These are phyloP conservation scores for Tylopilus orsonianus DNA, from an alignment of 1,284 basidiomycete species.

Conservation along the genomic window DNA sequence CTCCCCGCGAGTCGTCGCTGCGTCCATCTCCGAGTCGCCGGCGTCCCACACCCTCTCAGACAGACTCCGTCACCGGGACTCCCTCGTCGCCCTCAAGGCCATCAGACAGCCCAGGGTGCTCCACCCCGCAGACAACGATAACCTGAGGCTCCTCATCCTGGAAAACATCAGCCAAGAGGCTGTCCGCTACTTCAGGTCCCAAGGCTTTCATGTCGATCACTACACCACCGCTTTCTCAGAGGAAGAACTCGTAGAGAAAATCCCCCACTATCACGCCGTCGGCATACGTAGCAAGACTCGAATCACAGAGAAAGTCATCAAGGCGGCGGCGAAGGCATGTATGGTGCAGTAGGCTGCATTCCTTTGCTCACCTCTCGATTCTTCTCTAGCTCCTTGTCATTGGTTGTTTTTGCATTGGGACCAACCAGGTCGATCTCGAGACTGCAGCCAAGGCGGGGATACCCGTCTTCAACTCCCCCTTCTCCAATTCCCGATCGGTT, in stretches of 20 bases:
- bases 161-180: slow-evolving; percentile 97
- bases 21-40: slow-evolving; percentile 54
- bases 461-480: slow-evolving; percentile 99
- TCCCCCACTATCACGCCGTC: slow-evolving; percentile 89
- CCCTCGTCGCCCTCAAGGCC: slow-evolving; percentile 19
- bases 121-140: slow-evolving; percentile 77
- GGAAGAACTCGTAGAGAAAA: slow-evolving; percentile 87
- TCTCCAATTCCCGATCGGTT: slow-evolving; percentile 99
- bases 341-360: slow-evolving; percentile 1
- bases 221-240: slow-evolving; percentile 85
- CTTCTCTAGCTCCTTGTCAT: slow-evolving; percentile 82
- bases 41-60: slow-evolving; percentile 42
- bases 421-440: slow-evolving; percentile 94
- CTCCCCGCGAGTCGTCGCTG: slow-evolving; percentile 40
- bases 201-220: slow-evolving; percentile 96
- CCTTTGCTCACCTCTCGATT: slow-evolving; percentile 7
- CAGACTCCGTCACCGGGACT: slow-evolving; percentile 39
- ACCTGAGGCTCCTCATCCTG: slow-evolving; percentile 77
- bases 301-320: slow-evolving; percentile 88
- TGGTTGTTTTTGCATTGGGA: slow-evolving; percentile 99
- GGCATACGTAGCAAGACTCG: slow-evolving; percentile 98
- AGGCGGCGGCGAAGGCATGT: slow-evolving; percentile 76
- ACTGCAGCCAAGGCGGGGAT: slow-evolving; percentile 89
- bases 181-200: slow-evolving; percentile 75
- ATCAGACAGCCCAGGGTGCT: slow-evolving; percentile 65